phyloP scores from a whole-genome alignment of 768 basidiomycete genomes.

The Roridomyces roridus region DNA sequence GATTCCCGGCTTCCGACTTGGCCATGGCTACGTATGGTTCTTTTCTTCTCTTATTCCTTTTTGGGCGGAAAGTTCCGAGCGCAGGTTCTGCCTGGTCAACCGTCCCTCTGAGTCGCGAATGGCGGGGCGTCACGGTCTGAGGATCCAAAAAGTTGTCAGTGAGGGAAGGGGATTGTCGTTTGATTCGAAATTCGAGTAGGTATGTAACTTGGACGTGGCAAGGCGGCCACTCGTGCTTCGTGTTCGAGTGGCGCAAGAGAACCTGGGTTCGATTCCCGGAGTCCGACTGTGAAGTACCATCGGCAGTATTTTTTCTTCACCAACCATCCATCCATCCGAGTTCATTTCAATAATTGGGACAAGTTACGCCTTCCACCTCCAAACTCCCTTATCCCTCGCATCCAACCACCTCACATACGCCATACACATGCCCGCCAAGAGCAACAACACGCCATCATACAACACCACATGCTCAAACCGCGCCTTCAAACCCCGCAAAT shows the following conservation, averaged over 20 bases:
- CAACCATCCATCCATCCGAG: background rate
- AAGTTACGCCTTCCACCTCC: constrained; percentile 46
- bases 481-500: constrained; percentile 23
- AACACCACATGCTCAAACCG: constrained; percentile 45
- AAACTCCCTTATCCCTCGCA: constrained; percentile 43
- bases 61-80: no score
- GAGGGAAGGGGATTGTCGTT: no score
- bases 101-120: no score
- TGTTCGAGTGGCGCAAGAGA: no score
- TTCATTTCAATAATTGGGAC: background rate
- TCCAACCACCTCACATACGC: constrained; percentile 50
- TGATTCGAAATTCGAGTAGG: no score
- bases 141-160: no score
- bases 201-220: no score
- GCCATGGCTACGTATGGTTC: background rate
- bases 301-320: background rate
- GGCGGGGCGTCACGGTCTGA: no score
- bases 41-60: no score
- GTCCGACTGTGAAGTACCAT: background rate
- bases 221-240: no score
- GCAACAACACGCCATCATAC: constrained; percentile 42
- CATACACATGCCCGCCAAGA: constrained; percentile 44
- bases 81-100: no score
- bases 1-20: background rate
- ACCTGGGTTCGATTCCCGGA: no score